Percentiles rank a stretch among this genome's conserved stretches.
Evolutionary conservation across 2,329 filamentous ascomycete genomes (phyloP).

Genomic region (Fusarium oligoseptatum): DNA sequence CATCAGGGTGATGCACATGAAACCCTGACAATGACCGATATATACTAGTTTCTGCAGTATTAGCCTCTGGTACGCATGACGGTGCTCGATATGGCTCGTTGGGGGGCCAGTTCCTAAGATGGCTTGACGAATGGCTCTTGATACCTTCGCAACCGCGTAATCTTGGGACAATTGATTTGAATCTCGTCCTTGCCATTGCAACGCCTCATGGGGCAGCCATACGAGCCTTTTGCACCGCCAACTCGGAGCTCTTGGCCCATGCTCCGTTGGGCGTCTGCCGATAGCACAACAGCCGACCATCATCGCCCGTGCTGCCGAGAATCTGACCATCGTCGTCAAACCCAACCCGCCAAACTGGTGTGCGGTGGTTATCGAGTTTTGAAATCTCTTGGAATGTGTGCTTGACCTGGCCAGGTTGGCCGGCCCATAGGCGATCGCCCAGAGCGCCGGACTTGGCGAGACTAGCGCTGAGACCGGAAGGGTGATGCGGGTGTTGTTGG

Average conservation of each 20-base stretch:
- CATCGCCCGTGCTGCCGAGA: conserved; percentile 81
- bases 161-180: background rate
- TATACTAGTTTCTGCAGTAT: background rate
- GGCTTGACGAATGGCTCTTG: background rate
- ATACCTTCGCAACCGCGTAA: background rate
- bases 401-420: conserved; percentile 73
- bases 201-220: conserved; percentile 60
- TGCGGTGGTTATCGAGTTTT: conserved; percentile 75
- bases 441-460: conserved; percentile 62
- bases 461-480: conserved; percentile 66
- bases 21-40: background rate
- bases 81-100: background rate
- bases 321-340: conserved; percentile 80
- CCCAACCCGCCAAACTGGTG: conserved; percentile 80
- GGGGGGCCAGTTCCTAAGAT: background rate
- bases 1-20: background rate
- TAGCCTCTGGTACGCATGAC: background rate
- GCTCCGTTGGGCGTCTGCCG: conserved; percentile 69
- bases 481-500: conserved; percentile 56
- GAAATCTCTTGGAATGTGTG: conserved; percentile 75
- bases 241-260: conserved; percentile 72
- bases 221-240: conserved; percentile 69
- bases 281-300: conserved; percentile 75
- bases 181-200: background rate
- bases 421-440: conserved; percentile 66